Evolutionary conservation across 768 basidiomycete genomes (phyloP), one percentile per base, ranked within the genome.

Genomic region (Leccinum pellstonianum): DNA sequence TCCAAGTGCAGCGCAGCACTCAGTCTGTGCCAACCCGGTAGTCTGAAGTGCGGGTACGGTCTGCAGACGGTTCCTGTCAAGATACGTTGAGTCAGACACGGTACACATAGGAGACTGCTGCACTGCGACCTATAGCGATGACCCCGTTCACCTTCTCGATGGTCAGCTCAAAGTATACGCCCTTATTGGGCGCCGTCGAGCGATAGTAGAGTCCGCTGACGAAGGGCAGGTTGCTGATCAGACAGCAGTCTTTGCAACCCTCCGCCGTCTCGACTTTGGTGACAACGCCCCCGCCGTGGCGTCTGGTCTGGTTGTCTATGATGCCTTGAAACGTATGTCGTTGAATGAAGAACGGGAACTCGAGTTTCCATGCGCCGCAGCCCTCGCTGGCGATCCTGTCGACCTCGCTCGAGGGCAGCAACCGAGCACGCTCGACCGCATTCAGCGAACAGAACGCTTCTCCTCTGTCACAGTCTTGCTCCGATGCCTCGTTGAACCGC

Each of bases 1-100:
- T 89, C 88, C 35, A 89, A 79, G 64, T 89, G 87, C 27, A 87
- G 74, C 2, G 80, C 87, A 2, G 83, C 83, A 56, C 86, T 87
- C 46, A 81, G 75, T 52, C 87, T 75, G 66, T 90, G 85, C 88
- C 88, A 89, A 3, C 87, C 87, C 43, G 88, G 88, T 47, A 87
- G 76, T 19, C 87, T 80, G 77, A 83, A 88, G 1, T 73, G 70
- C 0, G 87, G 88, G 63, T 88, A 88, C 3, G 88, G 87, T 17
- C 77, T 76, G 65, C 86, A 88, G 11, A 85, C 76, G 1, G 84
- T 86, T 8, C 88, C 87, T 88, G 51, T 53, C 8, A 3, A 43
- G 21, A 52, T n/a, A 21, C 2, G 11, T 41, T 33, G 43, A 43
- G 54, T 54, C 51, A 61, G 10, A 9, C 10, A 33, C 8, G 12